Conservation (phyloP, 2,329 filamentous ascomycete species). For the Didymella keratinophila region DNA sequence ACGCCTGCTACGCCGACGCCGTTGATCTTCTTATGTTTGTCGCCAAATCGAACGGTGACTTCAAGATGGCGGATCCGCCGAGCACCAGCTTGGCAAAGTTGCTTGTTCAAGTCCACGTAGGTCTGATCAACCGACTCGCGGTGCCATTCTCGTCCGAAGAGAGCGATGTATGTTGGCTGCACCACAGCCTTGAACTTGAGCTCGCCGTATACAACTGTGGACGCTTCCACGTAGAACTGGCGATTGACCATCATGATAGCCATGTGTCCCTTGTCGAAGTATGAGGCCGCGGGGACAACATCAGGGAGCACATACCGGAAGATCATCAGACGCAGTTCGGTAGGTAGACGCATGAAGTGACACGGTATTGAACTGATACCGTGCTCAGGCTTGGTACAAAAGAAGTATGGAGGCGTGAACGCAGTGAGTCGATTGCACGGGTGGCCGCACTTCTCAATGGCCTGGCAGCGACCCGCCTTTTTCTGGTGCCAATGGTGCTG, state of each 20-base stretch:
- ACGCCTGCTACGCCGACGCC: neutral
- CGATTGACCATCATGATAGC: constrained; percentile 24
- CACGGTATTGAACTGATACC: constrained; percentile 25
- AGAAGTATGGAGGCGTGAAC: constrained; percentile 16
- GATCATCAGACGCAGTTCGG: constrained; percentile 29
- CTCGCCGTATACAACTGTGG: constrained; percentile 23
- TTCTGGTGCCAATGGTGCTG: neutral
- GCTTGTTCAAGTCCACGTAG: neutral
- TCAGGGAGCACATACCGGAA: constrained; percentile 27
- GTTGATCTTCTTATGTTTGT: neutral
- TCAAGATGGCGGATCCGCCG: constrained; percentile 11
- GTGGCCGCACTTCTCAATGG: constrained; percentile 25
- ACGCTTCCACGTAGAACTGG: constrained; percentile 24
- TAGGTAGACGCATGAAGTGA: constrained; percentile 24
- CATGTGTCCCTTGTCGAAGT: neutral
- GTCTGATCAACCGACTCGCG: too few species aligned
- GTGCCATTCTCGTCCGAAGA: constrained; percentile 9
- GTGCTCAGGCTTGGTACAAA: constrained; percentile 24
- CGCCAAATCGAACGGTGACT: neutral
- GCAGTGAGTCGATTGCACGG: constrained; percentile 20
- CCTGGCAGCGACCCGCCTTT: constrained; percentile 25
- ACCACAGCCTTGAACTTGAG: constrained; percentile 14
- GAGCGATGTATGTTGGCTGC: neutral
- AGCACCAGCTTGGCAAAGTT: constrained; percentile 5
- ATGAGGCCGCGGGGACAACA: neutral